Base-by-base conservation (phyloP, 1,284 basidiomycete species). In the Sutorius eximius region DNA sequence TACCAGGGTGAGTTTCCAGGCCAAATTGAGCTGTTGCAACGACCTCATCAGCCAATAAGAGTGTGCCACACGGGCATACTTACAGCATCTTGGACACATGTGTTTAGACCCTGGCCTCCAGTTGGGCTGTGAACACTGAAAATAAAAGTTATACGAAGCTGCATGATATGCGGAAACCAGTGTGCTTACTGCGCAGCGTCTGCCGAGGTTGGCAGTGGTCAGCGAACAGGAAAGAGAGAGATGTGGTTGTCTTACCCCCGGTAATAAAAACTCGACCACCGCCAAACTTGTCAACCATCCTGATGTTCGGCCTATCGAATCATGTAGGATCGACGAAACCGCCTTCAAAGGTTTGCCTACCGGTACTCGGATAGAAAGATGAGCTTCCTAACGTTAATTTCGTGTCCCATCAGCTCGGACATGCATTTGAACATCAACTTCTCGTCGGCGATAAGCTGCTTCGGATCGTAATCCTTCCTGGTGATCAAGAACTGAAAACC, bases 41-140 rank as follows among this genome's bases (percentile, higher is more conserved):
- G 16, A 45, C 0, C 3, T 2, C 36, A 1, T 52, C n/a, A 53
- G 40, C 5, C 3, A 6, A 1, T 29, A 1, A 44, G 18, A 29
- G 18, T 1, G 16, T 12, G 3, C 12, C 36, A 36, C 0, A 18
- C 6, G 7, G 11, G 11, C 24, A 20, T 30, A 58, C 71, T 32
- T 42, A 76, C 75, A 3, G 74, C 61, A 57, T 79, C 76, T 54
- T 77, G 75, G 13, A 77, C 62, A 24, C 69, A 58, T 0, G 71
- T 64, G 46, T 78, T 79, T 34, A 77, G 57, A 13, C 76, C 78
- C 53, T 79, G 77, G 5, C 77, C 75, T 18, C 79, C 78, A 1
- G 73, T 70, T 27, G 75, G 76, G 44, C 73, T 77, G 54, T 79
- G 78, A n/a, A 75, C 71, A 57, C 78, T 80, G 53, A 16, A n/a